A percentile compares a stretch with the other conserved stretches of the same genome.
phyloP scores from a whole-genome alignment of 331 rosid species.

The Dryas integrifolia region DNA sequence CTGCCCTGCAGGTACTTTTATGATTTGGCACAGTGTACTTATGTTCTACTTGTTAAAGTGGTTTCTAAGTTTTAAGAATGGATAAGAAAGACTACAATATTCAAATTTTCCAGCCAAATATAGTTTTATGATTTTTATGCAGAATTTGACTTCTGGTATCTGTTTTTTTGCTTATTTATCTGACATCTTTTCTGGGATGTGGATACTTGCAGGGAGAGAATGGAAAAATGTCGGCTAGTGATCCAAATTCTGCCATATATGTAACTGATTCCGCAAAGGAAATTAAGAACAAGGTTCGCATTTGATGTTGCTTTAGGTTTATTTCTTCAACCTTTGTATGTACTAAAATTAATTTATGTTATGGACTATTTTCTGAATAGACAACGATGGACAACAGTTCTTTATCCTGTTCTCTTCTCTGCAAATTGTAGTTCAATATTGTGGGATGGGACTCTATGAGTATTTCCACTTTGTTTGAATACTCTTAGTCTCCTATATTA shows the following conservation, averaged over 20 bases:
- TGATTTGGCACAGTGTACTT: background rate
- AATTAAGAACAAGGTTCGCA: conserved; percentile 74
- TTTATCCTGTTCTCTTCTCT: background rate
- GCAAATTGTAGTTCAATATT: background rate
- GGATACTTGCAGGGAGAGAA: conserved; percentile 77
- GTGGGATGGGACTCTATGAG: background rate
- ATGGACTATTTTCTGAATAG: background rate
- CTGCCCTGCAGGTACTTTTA: conserved; percentile 82
- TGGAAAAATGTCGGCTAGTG: conserved; percentile 97
- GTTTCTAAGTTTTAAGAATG: background rate
- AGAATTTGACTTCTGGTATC: background rate
- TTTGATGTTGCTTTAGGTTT: conserved; percentile 5
- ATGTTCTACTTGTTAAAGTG: too few species aligned
- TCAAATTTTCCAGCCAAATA: too few species aligned
- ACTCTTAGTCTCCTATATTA: background rate
- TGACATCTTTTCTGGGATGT: conserved; percentile 21
- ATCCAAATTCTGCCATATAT: conserved; percentile 93
- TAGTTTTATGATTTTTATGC: too few species aligned
- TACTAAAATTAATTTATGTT: background rate
- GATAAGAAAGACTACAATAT: background rate
- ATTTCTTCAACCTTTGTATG: background rate
- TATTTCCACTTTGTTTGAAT: background rate
- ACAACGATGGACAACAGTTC: background rate
- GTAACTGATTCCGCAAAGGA: conserved; percentile 89
- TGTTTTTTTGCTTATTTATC: background rate